Percentiles rank a stretch among this genome's conserved stretches.
Evolutionary conservation across 352 stramenopile species (phyloP).

Genomic region (Blastocystis sp.): DNA sequence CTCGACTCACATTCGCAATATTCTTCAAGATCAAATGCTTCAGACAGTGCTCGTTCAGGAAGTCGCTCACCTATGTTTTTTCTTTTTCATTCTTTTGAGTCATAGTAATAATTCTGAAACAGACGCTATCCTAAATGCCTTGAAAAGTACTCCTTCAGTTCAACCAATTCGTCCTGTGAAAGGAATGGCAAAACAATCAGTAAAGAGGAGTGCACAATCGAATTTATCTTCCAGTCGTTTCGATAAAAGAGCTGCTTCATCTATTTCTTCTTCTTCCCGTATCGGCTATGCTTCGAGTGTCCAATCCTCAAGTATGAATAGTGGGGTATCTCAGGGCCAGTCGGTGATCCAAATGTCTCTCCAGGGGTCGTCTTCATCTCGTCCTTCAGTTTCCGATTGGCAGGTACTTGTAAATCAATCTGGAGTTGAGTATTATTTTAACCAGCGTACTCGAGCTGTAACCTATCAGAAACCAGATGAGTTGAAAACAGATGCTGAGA

Average conservation of each 20-base stretch:
- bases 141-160: neutral
- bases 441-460: constrained; percentile 25
- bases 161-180: neutral
- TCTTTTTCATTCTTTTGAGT: neutral
- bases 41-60: neutral
- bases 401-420: neutral
- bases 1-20: too few relatives aligned
- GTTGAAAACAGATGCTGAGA: constrained; percentile 16
- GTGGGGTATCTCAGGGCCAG: neutral
- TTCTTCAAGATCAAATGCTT: neutral
- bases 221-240: neutral
- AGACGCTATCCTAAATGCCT: constrained; percentile 1
- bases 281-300: neutral
- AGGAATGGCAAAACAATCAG: neutral
- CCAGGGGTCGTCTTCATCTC: too few relatives aligned
- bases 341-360: neutral
- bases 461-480: constrained; percentile 58
- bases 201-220: neutral
- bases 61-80: neutral
- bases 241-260: neutral
- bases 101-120: neutral
- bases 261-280: neutral
- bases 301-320: neutral
- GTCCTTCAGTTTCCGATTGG: constrained; percentile 26
- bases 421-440: constrained; percentile 56